Percentiles rank a stretch among this genome's conserved stretches.
These are phyloP conservation scores for Gloeopeniophorella convolvens DNA, from an alignment of 768 basidiomycete species.

Conservation along the genomic window DNA sequence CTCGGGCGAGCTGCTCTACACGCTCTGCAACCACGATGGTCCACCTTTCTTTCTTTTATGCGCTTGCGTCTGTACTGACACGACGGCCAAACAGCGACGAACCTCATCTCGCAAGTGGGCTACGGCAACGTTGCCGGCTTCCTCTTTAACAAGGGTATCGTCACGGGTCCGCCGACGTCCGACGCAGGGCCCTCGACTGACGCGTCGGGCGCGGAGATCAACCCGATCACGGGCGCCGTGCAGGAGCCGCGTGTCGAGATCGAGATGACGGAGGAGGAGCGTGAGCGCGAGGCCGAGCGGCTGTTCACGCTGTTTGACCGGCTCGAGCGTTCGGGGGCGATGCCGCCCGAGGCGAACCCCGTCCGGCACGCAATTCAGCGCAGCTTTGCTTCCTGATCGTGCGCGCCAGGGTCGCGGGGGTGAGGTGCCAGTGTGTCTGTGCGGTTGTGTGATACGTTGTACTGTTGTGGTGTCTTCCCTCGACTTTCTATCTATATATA, in stretches of 20 bases:
- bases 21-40: constrained; percentile 76
- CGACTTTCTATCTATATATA: constrained; percentile 3
- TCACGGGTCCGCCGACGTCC: constrained; percentile 45
- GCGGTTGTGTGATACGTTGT: too few relatives aligned
- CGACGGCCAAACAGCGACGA: constrained; percentile 41
- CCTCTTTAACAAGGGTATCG: constrained; percentile 86
- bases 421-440: too few relatives aligned
- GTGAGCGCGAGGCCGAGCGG: constrained; percentile 87
- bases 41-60: background rate
- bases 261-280: constrained; percentile 92
- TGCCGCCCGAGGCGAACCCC: constrained; percentile 62
- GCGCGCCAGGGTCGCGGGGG: too few relatives aligned
- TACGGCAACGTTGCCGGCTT: constrained; percentile 96
- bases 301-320: constrained; percentile 89
- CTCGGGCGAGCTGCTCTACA: constrained; percentile 83
- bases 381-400: constrained; percentile 29
- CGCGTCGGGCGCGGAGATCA: constrained; percentile 44
- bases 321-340: constrained; percentile 67
- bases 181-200: constrained; percentile 30
- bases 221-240: constrained; percentile 83
- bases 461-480: background rate
- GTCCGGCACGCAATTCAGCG: constrained; percentile 63
- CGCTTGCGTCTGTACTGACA: background rate
- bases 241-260: constrained; percentile 33
- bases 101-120: constrained; percentile 72